phyloP scores from a whole-genome alignment of 2,329 filamentous ascomycete genomes.

The Colletotrichum falcatum region DNA sequence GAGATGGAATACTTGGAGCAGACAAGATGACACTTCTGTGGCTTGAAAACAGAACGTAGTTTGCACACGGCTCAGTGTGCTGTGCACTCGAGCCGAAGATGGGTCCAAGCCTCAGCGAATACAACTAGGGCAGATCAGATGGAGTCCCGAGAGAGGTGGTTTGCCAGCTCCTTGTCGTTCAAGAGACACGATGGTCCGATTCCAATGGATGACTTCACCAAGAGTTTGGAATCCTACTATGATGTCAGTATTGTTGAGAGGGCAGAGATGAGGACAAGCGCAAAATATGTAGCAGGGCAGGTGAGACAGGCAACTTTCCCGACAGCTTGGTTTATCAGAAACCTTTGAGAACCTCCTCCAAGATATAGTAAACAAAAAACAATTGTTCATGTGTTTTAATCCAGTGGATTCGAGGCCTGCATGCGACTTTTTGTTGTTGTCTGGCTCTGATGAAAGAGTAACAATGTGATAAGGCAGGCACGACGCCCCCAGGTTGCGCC shows the following conservation, averaged over 20 bases:
- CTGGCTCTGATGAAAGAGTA: constrained; percentile 3
- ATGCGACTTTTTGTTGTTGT: constrained; percentile 7
- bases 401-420: background rate
- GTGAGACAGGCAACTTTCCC: background rate
- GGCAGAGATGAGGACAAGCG: background rate
- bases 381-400: background rate
- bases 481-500: background rate
- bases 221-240: background rate
- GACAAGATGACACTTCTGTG: background rate
- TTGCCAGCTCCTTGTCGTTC: background rate
- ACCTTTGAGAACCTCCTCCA: background rate
- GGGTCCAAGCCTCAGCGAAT: background rate
- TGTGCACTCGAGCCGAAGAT: background rate
- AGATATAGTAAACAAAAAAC: background rate
- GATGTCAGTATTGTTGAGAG: background rate
- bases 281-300: background rate
- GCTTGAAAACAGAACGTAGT: background rate
- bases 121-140: background rate
- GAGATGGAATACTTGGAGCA: too few relatives aligned
- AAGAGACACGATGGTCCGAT: background rate
- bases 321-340: background rate
- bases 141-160: background rate
- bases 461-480: background rate
- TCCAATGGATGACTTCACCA: background rate
- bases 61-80: background rate